Evolutionary conservation across 2,329 filamentous ascomycete species (phyloP).

Genomic region (Botrytis deweyae): DNA sequence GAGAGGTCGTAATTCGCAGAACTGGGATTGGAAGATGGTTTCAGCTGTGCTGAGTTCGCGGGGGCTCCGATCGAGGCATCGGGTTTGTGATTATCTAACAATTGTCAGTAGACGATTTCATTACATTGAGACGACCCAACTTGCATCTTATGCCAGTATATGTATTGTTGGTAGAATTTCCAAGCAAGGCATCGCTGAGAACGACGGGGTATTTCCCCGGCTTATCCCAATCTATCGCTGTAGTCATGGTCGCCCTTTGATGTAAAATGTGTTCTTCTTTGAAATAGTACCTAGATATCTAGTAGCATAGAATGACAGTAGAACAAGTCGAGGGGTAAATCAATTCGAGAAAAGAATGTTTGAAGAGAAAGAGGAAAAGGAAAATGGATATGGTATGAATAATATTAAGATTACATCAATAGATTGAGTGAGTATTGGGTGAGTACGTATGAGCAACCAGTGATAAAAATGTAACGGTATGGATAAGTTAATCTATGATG

Average conservation of each 20-base stretch:
- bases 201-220: constrained; percentile 62
- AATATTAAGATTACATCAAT: background rate
- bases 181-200: constrained; percentile 60
- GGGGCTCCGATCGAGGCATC: constrained; percentile 50
- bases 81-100: constrained; percentile 62
- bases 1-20: constrained; percentile 48
- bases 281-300: background rate
- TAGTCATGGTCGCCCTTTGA: constrained; percentile 23
- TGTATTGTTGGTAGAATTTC: constrained; percentile 55
- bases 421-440: background rate
- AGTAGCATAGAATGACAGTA: background rate
- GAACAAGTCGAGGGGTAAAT: background rate
- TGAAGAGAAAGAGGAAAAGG: background rate
- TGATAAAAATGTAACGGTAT: background rate
- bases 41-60: constrained; percentile 47
- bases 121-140: constrained; percentile 29
- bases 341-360: no score
- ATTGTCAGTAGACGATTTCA: constrained; percentile 24
- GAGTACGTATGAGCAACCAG: background rate
- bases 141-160: constrained; percentile 62
- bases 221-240: constrained; percentile 57
- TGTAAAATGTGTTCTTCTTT: background rate
- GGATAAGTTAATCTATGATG: background rate
- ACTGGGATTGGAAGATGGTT: constrained; percentile 44
- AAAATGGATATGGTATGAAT: background rate